Evolutionary conservation across 1,284 basidiomycete species (phyloP), one percentile per base, ranked within the genome.

Genomic region (Microstroma glucosiphilum): DNA sequence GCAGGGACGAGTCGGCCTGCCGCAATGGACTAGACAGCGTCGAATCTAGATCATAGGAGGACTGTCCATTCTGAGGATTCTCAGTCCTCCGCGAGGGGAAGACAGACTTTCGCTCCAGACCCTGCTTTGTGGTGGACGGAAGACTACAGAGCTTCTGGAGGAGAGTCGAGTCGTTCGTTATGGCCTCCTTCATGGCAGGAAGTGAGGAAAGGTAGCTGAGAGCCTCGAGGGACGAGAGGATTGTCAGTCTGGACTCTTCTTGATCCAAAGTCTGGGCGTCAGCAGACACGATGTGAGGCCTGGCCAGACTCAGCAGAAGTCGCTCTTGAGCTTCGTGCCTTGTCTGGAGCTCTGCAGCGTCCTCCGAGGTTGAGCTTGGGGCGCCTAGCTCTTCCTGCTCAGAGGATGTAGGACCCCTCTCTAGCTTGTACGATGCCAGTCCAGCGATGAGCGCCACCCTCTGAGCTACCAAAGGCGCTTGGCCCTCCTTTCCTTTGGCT

Each of bases 191-290:
- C 58, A 64, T 64, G 0, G 57, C 40, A 0, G 74, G 59, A 30
- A 65, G 60, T 4, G 68, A 60, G 8, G 68, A 66, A 37, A 77
- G 67, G 60, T 75, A 76, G 43, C 70, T 65, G 8, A 77, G 49
- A 1, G 63, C 65, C 51, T 77, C 75, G 15, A 76, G 67, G 19
- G 69, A 68, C 43, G 58, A 61, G 37, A 64, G 71, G 57, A 63
- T 58, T 6, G 55, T 40, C 3, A 30, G 21, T 12, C 62, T 62
- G 11, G 23, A 54, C 25, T 21, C 49, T 60, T 7, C 51, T 15
- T 54, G 21, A 3, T 21, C 51, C 8, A 54, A 21, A 25, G 51
- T 26, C 13, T 17, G 4, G 25, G 15, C 17, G 51, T 54, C 26
- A 13, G 51, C 51, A 13, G 51, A 23, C 21, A 25, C 13, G n/a